Base-by-base conservation (phyloP, 129 eudicot species). In the Lonicera japonica region DNA sequence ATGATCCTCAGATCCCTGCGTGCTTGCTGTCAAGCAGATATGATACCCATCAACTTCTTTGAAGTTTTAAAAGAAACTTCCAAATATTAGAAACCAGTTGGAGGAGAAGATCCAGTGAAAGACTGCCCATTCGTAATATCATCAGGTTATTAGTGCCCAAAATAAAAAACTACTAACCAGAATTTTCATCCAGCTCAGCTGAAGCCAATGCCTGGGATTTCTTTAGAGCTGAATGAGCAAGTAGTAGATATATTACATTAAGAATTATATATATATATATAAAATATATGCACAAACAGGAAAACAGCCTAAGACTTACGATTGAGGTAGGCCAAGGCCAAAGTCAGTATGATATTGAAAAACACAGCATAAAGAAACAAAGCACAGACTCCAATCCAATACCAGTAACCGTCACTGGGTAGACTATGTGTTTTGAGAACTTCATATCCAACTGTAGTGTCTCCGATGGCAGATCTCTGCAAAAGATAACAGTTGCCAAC, bases 341-440 rank as follows among this genome's bases (percentile, higher is more conserved):
- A 15, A 36, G 90, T 90, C 68, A 80, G 82, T 36, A 74, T 40
- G 29, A 76, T 65, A 70, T 84, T 90, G 85, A 90, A 87, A 25
- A 75, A 45, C 22, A 90, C 0, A 50, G 86, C 80, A 54, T 81
- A 90, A 16, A 69, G 67, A 48, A 79, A 24, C 56, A 90, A 68
- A 24, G 18, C 90, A 46, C 94, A 71, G 60, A 84, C 73, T 65
- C 97, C 95, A 36, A 86, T 62, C 95, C 97, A 87, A 58, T 82
- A 90, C 97, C 97, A 90, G 50, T 70, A 22, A 25, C 52, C 60
- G 55, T 73, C 77, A 4, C 52, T 64, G 51, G 90, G 88, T 24
- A 87, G 48, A 64, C 75, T 56, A 51, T 82, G 87, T 66, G 62
- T 58, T 45, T 54, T 53, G 50, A 90, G 86, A 55, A 84, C 61